Percentiles rank a stretch among this genome's conserved stretches.
phyloP scores from a whole-genome alignment of 1,284 basidiomycete species.

The Apiotrichum brassicae region DNA sequence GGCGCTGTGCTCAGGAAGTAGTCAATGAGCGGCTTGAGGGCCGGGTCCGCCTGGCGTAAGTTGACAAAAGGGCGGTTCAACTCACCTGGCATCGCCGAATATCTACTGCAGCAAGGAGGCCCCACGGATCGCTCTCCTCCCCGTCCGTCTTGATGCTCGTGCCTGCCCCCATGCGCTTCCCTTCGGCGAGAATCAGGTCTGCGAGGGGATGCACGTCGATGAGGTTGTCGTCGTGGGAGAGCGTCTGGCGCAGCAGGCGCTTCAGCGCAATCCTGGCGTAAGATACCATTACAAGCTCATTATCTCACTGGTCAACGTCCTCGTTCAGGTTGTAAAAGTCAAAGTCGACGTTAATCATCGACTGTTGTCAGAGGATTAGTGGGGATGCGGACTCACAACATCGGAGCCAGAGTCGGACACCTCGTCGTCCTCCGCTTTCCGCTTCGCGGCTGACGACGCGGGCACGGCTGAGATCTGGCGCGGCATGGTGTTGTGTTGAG shows the following conservation, averaged over 20 bases:
- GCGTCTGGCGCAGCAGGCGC: slow-evolving; percentile 69
- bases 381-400: slow-evolving; percentile 25
- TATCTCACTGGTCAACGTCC: slow-evolving; percentile 60
- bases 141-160: slow-evolving; percentile 89
- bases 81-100: slow-evolving; percentile 67
- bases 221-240: slow-evolving; percentile 69
- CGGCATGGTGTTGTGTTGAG: slow-evolving; percentile 11
- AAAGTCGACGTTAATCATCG: slow-evolving; percentile 76
- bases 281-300: neutral
- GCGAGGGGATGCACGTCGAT: slow-evolving; percentile 66
- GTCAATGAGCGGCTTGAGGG: slow-evolving; percentile 62
- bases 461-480: slow-evolving; percentile 19
- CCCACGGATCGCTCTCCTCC: slow-evolving; percentile 77
- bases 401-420: slow-evolving; percentile 35
- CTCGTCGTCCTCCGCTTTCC: slow-evolving; percentile 37
- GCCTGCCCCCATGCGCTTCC: slow-evolving; percentile 54
- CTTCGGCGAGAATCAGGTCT: slow-evolving; percentile 61
- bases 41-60: slow-evolving; percentile 57
- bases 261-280: slow-evolving; percentile 63
- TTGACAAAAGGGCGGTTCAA: neutral
- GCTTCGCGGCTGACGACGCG: slow-evolving; percentile 20
- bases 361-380: slow-evolving; percentile 40
- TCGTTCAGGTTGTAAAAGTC: slow-evolving; percentile 84
- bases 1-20: slow-evolving; percentile 56
- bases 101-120: slow-evolving; percentile 73